Conservation (phyloP, 1,139 yeast genomes). For the Pichia sp. region DNA sequence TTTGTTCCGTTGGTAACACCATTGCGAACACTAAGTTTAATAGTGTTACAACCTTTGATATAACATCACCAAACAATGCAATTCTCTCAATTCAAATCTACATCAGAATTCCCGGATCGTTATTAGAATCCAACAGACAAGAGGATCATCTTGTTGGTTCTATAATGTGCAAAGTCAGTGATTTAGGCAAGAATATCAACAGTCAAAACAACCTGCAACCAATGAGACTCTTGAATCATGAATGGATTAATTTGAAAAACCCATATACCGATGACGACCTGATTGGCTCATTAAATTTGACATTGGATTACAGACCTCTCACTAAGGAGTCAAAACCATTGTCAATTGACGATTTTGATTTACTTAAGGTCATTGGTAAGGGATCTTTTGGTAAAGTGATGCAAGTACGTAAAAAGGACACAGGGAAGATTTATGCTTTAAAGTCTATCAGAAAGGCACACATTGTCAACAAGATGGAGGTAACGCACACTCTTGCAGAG, state of each 20-base stretch:
- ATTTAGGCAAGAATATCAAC: slow-evolving; percentile 21
- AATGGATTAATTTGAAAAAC: slow-evolving; percentile 31
- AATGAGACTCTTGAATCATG: slow-evolving; percentile 43
- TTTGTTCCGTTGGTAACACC: slow-evolving; percentile 31
- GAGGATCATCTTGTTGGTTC: slow-evolving; percentile 29
- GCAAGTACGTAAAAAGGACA: slow-evolving; percentile 95
- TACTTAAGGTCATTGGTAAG: slow-evolving; percentile 91
- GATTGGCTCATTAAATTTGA: slow-evolving; percentile 51
- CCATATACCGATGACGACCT: slow-evolving; percentile 30
- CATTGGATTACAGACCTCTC: slow-evolving; percentile 69
- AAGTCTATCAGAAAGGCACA: slow-evolving; percentile 92
- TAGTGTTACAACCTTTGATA: slow-evolving; percentile 87
- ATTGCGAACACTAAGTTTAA: slow-evolving; percentile 66
- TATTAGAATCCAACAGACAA: slow-evolving; percentile 34
- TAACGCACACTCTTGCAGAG: slow-evolving; percentile 93
- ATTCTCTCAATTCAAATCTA: slow-evolving; percentile 60
- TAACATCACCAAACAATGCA: slow-evolving; percentile 48
- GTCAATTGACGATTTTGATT: slow-evolving; percentile 84
- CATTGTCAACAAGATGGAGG: slow-evolving; percentile 89
- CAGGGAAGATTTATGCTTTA: slow-evolving; percentile 88
- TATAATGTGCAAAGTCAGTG: slow-evolving; percentile 26
- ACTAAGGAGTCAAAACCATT: slow-evolving; percentile 52
- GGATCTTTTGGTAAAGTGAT: slow-evolving; percentile 98
- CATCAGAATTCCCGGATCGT: slow-evolving; percentile 64
- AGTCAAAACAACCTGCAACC: slow-evolving; percentile 16